A percentile compares a stretch with the other conserved stretches of the same genome.
Evolutionary conservation across 2,329 filamentous ascomycete species (phyloP).

Genomic region (Thyridium curvatum): DNA sequence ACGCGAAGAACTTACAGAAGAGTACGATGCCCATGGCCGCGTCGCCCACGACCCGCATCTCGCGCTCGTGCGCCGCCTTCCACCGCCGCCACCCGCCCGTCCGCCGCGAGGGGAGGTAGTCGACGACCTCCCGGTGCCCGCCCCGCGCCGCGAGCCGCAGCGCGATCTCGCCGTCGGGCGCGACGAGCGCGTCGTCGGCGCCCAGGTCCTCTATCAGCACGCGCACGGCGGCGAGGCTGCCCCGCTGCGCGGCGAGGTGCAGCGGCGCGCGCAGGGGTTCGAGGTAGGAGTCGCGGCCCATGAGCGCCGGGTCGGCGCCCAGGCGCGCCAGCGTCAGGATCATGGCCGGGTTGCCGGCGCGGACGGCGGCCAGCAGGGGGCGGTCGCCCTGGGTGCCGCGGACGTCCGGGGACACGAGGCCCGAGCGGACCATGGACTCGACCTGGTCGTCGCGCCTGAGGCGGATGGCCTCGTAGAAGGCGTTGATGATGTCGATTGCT

Average conservation of each 20-base stretch:
- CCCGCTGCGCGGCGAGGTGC: constrained; percentile 32
- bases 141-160: constrained; percentile 34
- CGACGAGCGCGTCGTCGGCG: constrained; percentile 35
- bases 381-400: constrained; percentile 19
- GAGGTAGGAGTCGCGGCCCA: constrained; percentile 16
- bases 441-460: constrained; percentile 19
- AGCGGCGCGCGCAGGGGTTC: constrained; percentile 32
- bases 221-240: constrained; percentile 32
- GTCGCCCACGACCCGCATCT: constrained; percentile 16
- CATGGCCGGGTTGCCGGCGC: constrained; percentile 19
- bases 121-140: constrained; percentile 35
- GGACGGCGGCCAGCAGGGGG: constrained; percentile 28
- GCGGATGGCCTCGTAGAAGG: constrained; percentile 22
- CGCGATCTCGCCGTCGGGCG: constrained; percentile 37
- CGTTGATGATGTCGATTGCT: constrained; percentile 17
- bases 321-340: constrained; percentile 25
- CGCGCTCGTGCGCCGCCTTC: constrained; percentile 20
- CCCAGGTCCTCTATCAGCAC: constrained; percentile 30
- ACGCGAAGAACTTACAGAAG: constrained; percentile 19
- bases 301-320: constrained; percentile 25
- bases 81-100: constrained; percentile 31
- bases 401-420: constrained; percentile 31
- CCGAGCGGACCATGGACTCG: constrained; percentile 19
- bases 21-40: constrained; percentile 14
- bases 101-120: constrained; percentile 30